Base-by-base conservation (phyloP, 352 stramenopile genomes). In the Globisporangium parvum region DNA sequence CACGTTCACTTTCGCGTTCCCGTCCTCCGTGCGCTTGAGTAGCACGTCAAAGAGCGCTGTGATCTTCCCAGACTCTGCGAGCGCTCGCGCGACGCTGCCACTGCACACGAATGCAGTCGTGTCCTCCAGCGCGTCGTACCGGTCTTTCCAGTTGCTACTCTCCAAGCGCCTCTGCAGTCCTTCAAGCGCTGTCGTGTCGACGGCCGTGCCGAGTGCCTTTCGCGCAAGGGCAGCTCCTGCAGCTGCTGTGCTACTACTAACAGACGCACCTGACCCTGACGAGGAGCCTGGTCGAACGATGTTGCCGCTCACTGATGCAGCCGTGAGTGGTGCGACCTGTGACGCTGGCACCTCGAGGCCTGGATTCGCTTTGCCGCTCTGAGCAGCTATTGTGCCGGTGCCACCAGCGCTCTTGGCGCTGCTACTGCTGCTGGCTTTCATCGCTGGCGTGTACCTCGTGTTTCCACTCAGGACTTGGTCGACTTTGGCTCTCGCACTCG, bases 71-170 rank as follows among this genome's bases (percentile, higher is more conserved):
- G 53, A 84, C n/a, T 76, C 63, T 2, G 51, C 66, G 8, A 83
- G 59, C 2, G 50, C 60, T 0, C 37, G 15, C 10, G 60, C 60
- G 0, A 52, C 20, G 2, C 35, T 52, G 26, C 69, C 54, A 9
- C 56, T 55, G 39, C 53, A 51, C 15, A 87, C 52, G 24, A 88
- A 84, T 0, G 70, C 51, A 0, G 61, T 74, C 0, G 62, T 53
- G 14, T 82, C 71, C 8, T 63, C 62, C 0, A 93, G 56, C 5
- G 78, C 80, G 6, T 91, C 75, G 23, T 82, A 83, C 0, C 83
- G 80, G 46, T 90, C 80, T 65, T 88, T 90, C 83, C 80, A 93
- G 56, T 90, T 90, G 59, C 59, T 79, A 49, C 77, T 90, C 6
- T 85, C 70, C 17, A 93, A 73, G 21, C 72, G 71, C 12, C 62